These are phyloP conservation scores for Anacardium occidentale DNA, from an alignment of 345 rosid species.

Conservation along the genomic window DNA sequence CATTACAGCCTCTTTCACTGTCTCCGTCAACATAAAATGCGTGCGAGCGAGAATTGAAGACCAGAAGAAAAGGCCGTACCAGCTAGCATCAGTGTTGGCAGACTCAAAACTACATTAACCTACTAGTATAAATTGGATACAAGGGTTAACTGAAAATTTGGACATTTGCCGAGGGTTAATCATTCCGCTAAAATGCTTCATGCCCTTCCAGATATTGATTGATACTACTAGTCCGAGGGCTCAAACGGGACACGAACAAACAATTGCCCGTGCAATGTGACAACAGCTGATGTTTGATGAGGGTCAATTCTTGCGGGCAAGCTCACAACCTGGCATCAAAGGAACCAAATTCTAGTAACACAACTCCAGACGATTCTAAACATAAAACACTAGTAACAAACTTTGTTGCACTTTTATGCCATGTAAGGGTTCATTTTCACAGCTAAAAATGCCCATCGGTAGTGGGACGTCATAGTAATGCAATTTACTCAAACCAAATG, in stretches of 20 bases:
- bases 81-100: background rate
- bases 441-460: background rate
- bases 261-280: slow-evolving; percentile 69
- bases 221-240: slow-evolving; percentile 29
- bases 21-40: background rate
- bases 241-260: slow-evolving; percentile 67
- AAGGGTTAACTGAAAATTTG: background rate
- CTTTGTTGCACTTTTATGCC: background rate
- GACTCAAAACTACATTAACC: background rate
- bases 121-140: background rate
- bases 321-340: slow-evolving; percentile 48
- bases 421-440: background rate
- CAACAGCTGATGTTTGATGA: slow-evolving; percentile 69
- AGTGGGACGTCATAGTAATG: background rate
- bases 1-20: background rate
- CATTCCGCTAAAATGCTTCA: slow-evolving; percentile 1
- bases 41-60: background rate
- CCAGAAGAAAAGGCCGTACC: background rate
- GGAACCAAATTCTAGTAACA: background rate
- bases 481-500: no score
- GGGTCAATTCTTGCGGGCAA: slow-evolving; percentile 67
- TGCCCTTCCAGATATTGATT: background rate
- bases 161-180: background rate
- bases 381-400: background rate
- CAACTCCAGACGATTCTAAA: background rate